phyloP scores from a whole-genome alignment of 2,329 filamentous ascomycete species.

The Arthrobotrys sinensis region DNA sequence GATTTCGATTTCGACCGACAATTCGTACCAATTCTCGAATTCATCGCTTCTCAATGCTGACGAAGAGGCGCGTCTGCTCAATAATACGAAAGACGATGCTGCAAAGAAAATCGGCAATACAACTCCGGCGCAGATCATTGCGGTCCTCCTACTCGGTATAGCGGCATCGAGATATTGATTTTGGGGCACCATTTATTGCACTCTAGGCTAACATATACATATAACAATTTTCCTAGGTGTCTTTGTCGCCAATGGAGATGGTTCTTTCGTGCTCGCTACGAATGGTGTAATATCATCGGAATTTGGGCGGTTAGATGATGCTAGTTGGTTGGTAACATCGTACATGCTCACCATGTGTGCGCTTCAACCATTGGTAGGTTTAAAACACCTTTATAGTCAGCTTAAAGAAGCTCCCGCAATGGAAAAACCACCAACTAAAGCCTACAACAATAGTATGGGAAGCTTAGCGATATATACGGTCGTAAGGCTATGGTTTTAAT shows the following conservation, averaged over 20 bases:
- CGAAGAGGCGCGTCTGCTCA: conserved; percentile 38
- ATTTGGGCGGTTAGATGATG: conserved; percentile 73
- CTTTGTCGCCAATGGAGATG: conserved; percentile 78
- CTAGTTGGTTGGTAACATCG: conserved; percentile 74
- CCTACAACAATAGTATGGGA: conserved; percentile 69
- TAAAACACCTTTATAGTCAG: background rate
- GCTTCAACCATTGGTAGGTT: conserved; percentile 71
- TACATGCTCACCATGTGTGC: conserved; percentile 72
- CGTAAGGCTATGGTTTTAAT: conserved; percentile 71
- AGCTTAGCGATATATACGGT: conserved; percentile 74
- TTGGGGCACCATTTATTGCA: background rate
- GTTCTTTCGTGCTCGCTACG: conserved; percentile 77
- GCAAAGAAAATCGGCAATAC: background rate
- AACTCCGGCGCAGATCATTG: conserved; percentile 47
- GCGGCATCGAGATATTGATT: too few species aligned
- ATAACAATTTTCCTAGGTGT: conserved; percentile 69
- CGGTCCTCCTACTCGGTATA: conserved; percentile 47
- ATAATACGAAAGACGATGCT: conserved; percentile 8
- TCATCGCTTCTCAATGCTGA: conserved; percentile 39
- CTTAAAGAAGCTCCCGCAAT: background rate
- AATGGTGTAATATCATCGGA: conserved; percentile 76
- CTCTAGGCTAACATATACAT: background rate
- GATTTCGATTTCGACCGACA: conserved; percentile 50
- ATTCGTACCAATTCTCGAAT: conserved; percentile 33
- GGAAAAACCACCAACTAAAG: background rate